phyloP scores from a whole-genome alignment of 208 protist species.

The Crithidia bombi region DNA sequence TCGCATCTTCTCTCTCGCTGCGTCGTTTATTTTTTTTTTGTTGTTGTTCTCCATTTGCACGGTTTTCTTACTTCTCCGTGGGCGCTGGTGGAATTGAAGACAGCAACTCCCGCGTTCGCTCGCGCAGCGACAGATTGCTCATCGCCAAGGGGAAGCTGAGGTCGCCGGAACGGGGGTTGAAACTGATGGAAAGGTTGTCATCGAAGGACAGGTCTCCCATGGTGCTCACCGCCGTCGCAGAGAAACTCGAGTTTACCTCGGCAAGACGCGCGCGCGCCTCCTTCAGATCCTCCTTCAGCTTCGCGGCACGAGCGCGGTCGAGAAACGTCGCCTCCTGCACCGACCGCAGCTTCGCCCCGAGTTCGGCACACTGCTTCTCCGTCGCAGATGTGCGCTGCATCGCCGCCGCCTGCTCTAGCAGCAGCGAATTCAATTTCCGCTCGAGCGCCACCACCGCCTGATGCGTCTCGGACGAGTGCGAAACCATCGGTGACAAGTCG shows the following conservation, averaged over 20 bases:
- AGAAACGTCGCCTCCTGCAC: slow-evolving; percentile 71
- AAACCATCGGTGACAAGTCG: slow-evolving; percentile 17
- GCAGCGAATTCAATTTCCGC: slow-evolving; percentile 67
- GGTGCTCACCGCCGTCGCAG: slow-evolving; percentile 5
- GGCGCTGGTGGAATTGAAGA: slow-evolving; percentile 26
- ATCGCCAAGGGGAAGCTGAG: slow-evolving; percentile 4
- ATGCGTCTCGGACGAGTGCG: slow-evolving; percentile 39
- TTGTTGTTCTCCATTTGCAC: background rate
- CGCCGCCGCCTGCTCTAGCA: slow-evolving; percentile 59
- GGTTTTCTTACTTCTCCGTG: background rate
- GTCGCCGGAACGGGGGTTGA: slow-evolving; percentile 15
- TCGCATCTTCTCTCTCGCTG: background rate
- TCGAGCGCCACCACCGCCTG: slow-evolving; percentile 54
- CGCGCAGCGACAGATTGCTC: slow-evolving; percentile 29
- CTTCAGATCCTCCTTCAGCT: slow-evolving; percentile 72
- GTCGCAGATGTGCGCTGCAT: slow-evolving; percentile 48
- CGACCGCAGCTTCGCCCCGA: slow-evolving; percentile 55
- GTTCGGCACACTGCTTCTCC: slow-evolving; percentile 55
- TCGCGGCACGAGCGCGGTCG: slow-evolving; percentile 59
- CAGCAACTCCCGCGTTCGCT: slow-evolving; percentile 36
- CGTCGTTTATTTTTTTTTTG: background rate
- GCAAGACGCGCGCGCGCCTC: slow-evolving; percentile 44
- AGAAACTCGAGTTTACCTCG: slow-evolving; percentile 23
- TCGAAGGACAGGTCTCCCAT: slow-evolving; percentile 11
- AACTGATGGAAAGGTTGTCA: slow-evolving; percentile 9